Conservation (phyloP, 2,329 filamentous ascomycete species). For the Pseudogymnoascus sp. region DNA sequence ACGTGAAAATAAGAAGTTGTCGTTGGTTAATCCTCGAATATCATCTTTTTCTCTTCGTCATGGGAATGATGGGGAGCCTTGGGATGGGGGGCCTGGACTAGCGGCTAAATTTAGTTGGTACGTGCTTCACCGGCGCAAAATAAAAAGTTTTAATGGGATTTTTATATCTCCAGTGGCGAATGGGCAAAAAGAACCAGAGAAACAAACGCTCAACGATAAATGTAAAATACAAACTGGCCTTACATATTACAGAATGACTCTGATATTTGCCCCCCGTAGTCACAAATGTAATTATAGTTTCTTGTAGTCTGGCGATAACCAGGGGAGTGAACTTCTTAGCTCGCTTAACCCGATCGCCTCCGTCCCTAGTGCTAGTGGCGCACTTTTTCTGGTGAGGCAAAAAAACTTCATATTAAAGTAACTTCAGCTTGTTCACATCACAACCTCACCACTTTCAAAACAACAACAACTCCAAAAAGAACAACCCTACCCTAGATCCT, state of each 20-base stretch:
- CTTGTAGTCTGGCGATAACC: not conserved
- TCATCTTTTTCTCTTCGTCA: not conserved
- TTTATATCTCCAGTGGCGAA: not conserved
- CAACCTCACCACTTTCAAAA: constrained; percentile 9
- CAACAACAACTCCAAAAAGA: constrained; percentile 1
- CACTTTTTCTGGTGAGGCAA: constrained; percentile 10
- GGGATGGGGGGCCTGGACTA: constrained; percentile 2
- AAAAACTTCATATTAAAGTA: constrained; percentile 12
- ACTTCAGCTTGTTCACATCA: constrained; percentile 7
- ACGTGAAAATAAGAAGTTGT: not conserved
- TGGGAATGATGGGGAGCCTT: not conserved
- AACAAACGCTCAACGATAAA: not conserved
- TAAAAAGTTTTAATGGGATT: constrained; percentile 10
- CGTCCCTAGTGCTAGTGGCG: constrained; percentile 12
- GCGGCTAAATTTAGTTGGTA: not conserved
- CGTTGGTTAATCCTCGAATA: not conserved
- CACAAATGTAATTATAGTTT: not conserved
- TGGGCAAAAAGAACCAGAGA: not conserved
- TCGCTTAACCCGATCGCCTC: constrained; percentile 15
- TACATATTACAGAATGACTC: not conserved
- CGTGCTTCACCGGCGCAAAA: not conserved
- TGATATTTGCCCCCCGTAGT: not conserved
- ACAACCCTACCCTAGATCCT: constrained; percentile 26
- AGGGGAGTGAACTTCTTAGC: constrained; percentile 7
- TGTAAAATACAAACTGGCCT: not conserved